Base-by-base conservation (phyloP, 345 rosid genomes). In the Viola odorata region DNA sequence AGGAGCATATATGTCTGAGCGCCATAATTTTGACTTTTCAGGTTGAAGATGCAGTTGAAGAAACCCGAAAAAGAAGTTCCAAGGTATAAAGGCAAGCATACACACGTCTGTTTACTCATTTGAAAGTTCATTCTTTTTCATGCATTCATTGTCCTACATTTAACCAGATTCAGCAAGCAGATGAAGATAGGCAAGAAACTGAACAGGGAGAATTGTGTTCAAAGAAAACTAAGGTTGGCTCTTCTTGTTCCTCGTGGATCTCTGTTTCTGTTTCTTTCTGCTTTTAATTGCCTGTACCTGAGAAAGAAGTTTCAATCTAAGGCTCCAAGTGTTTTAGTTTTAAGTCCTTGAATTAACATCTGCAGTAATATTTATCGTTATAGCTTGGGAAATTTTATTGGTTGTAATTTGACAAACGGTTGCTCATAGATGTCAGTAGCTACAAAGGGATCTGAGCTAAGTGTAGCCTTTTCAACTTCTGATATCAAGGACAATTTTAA, bases 401-500 rank as follows among this genome's bases (percentile, higher is more conserved):
- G 8, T 36, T 53, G 55, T 62, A 45, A 38, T 41, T 44, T 70
- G 55, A 57, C 65, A 62, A 62, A 37, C 58, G 7, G 42, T 60
- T 61, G 60, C 54, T 62, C 37, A 52, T 73, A 78, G 84, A 8
- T 69, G 60, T 61, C 75, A 45, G 57, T 66, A 37, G 68, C 76
- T 51, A 54, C 65, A 51, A 76, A 67, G 45, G 85, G 83, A 70
- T 70, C 57, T 67, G 54, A 71, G 57, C 37, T 73, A 52, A 80
- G 75, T 23, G 60, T 83, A 15, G 59, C 59, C 40, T 71, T 92
- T 73, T 84, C 86, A 66, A 75, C 58, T 45, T 82, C 90, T 45
- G 95, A 82, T 73, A 64, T 83, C 72, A 81, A 71, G 78, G 85
- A 82, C 44, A 82, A 63, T 58, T 92, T 89, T 68, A 89, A 82